Evolutionary conservation across 495 filamentous ascomycete species (phyloP).

Genomic region (Penicillium steckii): DNA sequence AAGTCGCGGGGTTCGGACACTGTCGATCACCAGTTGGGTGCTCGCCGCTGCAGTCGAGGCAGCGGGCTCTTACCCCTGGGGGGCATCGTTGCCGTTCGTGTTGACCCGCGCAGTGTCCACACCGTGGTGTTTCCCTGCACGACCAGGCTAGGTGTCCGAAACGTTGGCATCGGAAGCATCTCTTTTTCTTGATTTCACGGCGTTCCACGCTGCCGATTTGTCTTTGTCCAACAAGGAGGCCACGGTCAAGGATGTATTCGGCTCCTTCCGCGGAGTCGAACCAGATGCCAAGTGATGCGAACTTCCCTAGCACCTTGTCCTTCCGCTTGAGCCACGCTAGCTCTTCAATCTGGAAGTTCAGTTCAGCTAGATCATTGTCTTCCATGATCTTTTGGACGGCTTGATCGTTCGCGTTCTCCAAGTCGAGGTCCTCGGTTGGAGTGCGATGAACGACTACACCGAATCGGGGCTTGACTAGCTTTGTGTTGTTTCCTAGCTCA

Average conservation of each 20-base stretch:
- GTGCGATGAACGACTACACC: slow-evolving; percentile 21
- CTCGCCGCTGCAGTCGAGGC: slow-evolving; percentile 21
- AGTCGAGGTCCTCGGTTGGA: slow-evolving; percentile 21
- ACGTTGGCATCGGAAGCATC: slow-evolving; percentile 25
- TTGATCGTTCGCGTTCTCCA: slow-evolving; percentile 6
- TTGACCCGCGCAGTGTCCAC: slow-evolving; percentile 23
- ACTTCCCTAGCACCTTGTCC: slow-evolving; percentile 20
- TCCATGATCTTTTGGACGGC: slow-evolving; percentile 20
- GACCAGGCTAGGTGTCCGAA: slow-evolving; percentile 32
- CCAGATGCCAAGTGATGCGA: slow-evolving; percentile 20
- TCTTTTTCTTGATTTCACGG: slow-evolving; percentile 19
- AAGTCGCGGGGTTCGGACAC: slow-evolving; percentile 10
- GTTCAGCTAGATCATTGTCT: slow-evolving; percentile 20
- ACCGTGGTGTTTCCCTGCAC: slow-evolving; percentile 28
- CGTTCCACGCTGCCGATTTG: slow-evolving; percentile 21
- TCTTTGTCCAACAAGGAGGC: slow-evolving; percentile 19
- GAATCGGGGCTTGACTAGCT: slow-evolving; percentile 19
- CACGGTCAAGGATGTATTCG: slow-evolving; percentile 18
- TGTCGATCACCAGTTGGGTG: slow-evolving; percentile 19
- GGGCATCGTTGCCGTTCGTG: slow-evolving; percentile 19
- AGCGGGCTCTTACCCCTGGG: slow-evolving; percentile 19
- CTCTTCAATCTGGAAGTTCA: slow-evolving; percentile 21
- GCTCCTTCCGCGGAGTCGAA: slow-evolving; percentile 22
- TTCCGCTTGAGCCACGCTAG: slow-evolving; percentile 21
- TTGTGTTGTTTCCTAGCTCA: slow-evolving; percentile 19